These are phyloP conservation scores for Naematelia aurantialba DNA, from an alignment of 768 basidiomycete species.

Conservation along the genomic window DNA sequence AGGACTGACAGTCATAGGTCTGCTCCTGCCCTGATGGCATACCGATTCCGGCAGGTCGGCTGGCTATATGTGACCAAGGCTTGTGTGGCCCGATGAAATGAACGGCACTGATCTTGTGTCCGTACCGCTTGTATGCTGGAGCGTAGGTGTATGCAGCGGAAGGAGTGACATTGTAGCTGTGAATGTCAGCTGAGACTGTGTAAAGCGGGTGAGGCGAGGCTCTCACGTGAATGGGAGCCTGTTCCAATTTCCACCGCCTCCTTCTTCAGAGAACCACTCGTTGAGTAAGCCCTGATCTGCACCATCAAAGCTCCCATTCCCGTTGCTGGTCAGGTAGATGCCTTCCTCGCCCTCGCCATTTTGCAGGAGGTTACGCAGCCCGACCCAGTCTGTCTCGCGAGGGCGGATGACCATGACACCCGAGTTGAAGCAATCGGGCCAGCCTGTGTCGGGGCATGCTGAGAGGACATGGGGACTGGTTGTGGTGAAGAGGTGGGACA, in stretches of 20 bases:
- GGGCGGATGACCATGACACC: constrained; percentile 75
- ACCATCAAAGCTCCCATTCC: constrained; percentile 88
- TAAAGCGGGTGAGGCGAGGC: not conserved
- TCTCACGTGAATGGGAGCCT: constrained; percentile 78
- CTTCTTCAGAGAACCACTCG: constrained; percentile 60
- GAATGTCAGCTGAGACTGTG: constrained; percentile 3
- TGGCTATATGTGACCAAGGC: constrained; percentile 78
- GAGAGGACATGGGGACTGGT: constrained; percentile 66
- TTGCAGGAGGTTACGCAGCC: constrained; percentile 66
- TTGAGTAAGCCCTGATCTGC: constrained; percentile 98
- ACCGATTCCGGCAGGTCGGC: constrained; percentile 61
- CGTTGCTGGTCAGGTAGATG: constrained; percentile 22
- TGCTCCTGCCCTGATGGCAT: constrained; percentile 24
- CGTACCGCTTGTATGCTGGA: constrained; percentile 87
- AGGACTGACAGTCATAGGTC: constrained; percentile 46
- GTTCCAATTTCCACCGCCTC: constrained; percentile 81
- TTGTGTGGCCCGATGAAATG: constrained; percentile 80
- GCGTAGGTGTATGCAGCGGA: constrained; percentile 98
- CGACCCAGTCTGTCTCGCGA: constrained; percentile 72
- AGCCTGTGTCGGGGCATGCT: constrained; percentile 93
- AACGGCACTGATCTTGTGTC: constrained; percentile 41
- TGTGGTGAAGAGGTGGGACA: constrained; percentile 86
- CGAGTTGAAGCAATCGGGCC: constrained; percentile 99
- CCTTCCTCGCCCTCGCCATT: constrained; percentile 49
- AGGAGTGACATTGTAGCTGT: constrained; percentile 88